Evolutionary conservation across 768 basidiomycete genomes (phyloP).

Genomic region (Bullera alba): DNA sequence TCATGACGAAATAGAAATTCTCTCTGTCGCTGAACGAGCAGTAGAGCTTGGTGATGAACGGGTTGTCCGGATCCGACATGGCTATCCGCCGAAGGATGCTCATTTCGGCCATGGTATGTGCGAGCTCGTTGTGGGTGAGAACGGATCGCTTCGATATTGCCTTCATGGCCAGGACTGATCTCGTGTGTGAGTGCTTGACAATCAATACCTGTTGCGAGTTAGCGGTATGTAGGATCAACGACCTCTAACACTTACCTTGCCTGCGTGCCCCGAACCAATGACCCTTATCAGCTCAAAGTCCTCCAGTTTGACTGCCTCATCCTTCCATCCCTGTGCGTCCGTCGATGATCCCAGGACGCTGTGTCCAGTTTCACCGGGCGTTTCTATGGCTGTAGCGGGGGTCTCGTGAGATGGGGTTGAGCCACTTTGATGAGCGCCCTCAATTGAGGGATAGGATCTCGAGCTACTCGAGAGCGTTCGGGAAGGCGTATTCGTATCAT

Average conservation of each 20-base stretch:
- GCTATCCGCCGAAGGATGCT: constrained; percentile 91
- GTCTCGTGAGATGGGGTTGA: too few species aligned
- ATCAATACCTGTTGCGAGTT: constrained; percentile 52
- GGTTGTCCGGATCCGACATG: constrained; percentile 61
- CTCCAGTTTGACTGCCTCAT: constrained; percentile 49
- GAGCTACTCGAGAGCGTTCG: too few species aligned
- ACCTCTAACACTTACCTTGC: constrained; percentile 58
- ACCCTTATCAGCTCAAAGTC: constrained; percentile 98
- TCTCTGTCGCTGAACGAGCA: constrained; percentile 98
- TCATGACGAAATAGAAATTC: constrained; percentile 94
- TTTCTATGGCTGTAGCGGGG: too few species aligned
- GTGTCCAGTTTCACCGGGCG: too few species aligned
- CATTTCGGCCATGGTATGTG: constrained; percentile 94
- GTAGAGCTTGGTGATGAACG: constrained; percentile 92
- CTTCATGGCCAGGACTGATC: constrained; percentile 82
- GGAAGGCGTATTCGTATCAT: too few species aligned
- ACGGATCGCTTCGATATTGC: constrained; percentile 98
- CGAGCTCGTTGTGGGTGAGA: constrained; percentile 88
- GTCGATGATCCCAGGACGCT: too few species aligned
- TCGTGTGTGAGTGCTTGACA: constrained; percentile 67
- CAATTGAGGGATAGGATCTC: too few species aligned
- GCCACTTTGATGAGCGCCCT: too few species aligned
- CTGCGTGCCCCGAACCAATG: constrained; percentile 93
- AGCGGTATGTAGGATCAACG: background rate
- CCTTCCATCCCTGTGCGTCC: too few species aligned